Percentiles rank a stretch among this genome's conserved stretches.
These are phyloP conservation scores for Lentinula lateritia DNA, from an alignment of 768 basidiomycete genomes.

Conservation along the genomic window DNA sequence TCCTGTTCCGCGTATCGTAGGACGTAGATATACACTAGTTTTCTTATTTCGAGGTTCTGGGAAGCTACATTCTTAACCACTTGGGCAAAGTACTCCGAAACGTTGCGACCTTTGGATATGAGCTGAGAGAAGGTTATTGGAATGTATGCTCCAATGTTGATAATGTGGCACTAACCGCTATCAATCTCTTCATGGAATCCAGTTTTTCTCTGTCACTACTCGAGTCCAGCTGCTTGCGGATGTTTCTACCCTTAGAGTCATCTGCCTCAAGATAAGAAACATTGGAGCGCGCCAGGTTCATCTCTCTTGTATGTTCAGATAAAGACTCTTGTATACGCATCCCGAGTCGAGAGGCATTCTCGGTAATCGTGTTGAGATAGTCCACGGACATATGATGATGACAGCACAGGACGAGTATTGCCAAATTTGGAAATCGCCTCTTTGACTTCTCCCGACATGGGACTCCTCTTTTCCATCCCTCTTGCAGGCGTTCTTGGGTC, in stretches of 20 bases:
- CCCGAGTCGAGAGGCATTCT: slow-evolving; percentile 80
- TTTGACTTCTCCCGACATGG: slow-evolving; percentile 40
- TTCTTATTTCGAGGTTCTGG: slow-evolving; percentile 87
- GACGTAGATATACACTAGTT: slow-evolving; percentile 97
- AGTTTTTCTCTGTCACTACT: slow-evolving; percentile 85
- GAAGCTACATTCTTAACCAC: slow-evolving; percentile 98
- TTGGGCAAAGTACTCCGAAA: slow-evolving; percentile 91
- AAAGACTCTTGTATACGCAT: slow-evolving; percentile 81
- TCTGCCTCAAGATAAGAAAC: slow-evolving; percentile 69
- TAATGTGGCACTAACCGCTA: slow-evolving; percentile 61
- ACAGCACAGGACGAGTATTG: background rate
- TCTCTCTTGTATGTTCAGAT: slow-evolving; percentile 74
- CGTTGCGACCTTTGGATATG: slow-evolving; percentile 88
- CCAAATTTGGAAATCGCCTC: slow-evolving; percentile 2
- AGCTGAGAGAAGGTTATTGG: slow-evolving; percentile 42
- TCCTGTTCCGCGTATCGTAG: slow-evolving; percentile 89
- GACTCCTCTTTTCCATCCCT: slow-evolving; percentile 68
- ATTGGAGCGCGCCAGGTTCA: slow-evolving; percentile 50
- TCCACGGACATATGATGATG: slow-evolving; percentile 31
- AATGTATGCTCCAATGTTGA: background rate
- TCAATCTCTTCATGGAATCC: slow-evolving; percentile 91
- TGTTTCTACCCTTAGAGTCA: slow-evolving; percentile 71
- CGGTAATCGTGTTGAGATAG: slow-evolving; percentile 54
- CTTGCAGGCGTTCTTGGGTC: slow-evolving; percentile 62
- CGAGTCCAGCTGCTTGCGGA: slow-evolving; percentile 83